phyloP scores from a whole-genome alignment of 2,329 filamentous ascomycete species.

The Leptographium procerum region DNA sequence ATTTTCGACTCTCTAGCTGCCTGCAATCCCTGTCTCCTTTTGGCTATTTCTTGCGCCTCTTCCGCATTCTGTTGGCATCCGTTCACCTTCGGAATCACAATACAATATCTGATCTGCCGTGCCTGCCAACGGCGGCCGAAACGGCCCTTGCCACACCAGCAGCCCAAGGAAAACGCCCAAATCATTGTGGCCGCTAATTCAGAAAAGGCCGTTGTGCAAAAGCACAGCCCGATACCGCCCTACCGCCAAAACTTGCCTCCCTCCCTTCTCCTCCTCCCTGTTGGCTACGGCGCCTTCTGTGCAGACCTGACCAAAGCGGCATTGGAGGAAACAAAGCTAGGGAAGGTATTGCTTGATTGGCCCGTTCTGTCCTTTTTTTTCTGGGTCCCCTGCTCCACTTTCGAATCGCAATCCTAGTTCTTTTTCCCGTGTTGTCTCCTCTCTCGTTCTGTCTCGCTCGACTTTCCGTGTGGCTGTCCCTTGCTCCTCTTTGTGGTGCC shows the following conservation, averaged over 20 bases:
- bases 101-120: too few species aligned
- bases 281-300: background rate
- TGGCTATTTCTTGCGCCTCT: too few species aligned
- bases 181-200: too few species aligned
- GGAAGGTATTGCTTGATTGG: constrained; percentile 1
- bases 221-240: background rate
- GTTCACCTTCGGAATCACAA: too few species aligned
- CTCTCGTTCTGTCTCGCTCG: background rate
- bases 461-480: background rate
- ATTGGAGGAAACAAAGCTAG: background rate
- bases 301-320: background rate
- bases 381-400: background rate
- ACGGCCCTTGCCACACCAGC: background rate
- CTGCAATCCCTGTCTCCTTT: too few species aligned
- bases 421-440: background rate
- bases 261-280: too few species aligned
- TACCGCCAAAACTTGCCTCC: background rate
- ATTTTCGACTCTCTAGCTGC: too few species aligned
- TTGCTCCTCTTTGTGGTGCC: background rate
- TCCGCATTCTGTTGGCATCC: too few species aligned
- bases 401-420: background rate
- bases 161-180: background rate
- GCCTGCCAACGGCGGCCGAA: background rate
- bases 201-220: too few species aligned
- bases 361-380: background rate